These are phyloP conservation scores for Coniochaeta sp. DNA, from an alignment of 2,329 filamentous ascomycete species.

Conservation along the genomic window DNA sequence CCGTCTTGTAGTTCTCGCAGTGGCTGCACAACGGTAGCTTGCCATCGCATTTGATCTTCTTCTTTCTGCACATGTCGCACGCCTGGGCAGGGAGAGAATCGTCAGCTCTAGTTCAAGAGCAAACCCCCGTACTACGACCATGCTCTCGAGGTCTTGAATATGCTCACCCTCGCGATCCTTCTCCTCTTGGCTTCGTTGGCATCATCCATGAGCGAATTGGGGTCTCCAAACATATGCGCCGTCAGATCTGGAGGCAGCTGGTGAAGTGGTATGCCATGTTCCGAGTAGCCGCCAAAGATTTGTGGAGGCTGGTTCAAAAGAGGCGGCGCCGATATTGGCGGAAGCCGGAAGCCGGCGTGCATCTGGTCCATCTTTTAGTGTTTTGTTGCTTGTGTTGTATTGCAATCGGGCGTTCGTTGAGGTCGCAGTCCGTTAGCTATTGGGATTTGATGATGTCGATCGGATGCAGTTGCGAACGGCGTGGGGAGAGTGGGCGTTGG, in stretches of 20 bases:
- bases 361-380: conserved; percentile 39
- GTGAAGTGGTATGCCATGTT: conserved; percentile 51
- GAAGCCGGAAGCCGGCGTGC: conserved; percentile 46
- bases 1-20: conserved; percentile 96
- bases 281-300: conserved; percentile 57
- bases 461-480: background rate
- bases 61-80: conserved; percentile 94
- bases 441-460: background rate
- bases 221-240: conserved; percentile 50
- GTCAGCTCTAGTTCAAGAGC: background rate
- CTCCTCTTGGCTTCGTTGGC: conserved; percentile 79
- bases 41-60: conserved; percentile 97
- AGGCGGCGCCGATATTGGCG: conserved; percentile 44
- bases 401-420: background rate
- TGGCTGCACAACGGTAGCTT: conserved; percentile 92
- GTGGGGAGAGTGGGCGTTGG: background rate
- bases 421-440: background rate
- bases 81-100: conserved; percentile 60
- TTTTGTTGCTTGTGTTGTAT: background rate
- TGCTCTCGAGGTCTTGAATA: background rate
- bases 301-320: conserved; percentile 61
- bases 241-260: conserved; percentile 49
- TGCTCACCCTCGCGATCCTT: conserved; percentile 74
- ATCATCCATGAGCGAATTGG: conserved; percentile 51
- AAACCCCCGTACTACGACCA: conserved; percentile 3